Base-by-base conservation (phyloP, 805 yeast species). In the Nakazawaea ambrosiae region DNA sequence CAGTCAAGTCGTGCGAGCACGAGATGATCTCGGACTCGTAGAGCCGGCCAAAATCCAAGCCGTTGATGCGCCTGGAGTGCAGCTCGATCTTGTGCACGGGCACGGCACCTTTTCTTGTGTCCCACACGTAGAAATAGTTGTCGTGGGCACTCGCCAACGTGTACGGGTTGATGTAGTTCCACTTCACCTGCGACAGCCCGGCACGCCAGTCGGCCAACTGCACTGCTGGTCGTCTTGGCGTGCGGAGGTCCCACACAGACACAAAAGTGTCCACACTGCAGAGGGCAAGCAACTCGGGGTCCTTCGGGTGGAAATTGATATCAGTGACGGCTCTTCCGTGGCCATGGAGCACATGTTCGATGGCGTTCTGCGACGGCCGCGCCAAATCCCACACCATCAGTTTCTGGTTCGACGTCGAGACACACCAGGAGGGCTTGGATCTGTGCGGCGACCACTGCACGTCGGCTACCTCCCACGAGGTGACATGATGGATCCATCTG, bases 391-490 rank as follows among this genome's bases (percentile, higher is more conserved):
- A 92, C 4, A 92, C 75, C 52, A 92, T 67, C 1, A 96, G 97
- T 61, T 90, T 90, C 54, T 90, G 98, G 57, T 90, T 92, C 2
- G 95, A 82, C 0, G 97, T 87, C 0, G 96, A 85, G 1, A 90
- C 81, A 30, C 92, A 86, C 95, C 97, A 89, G 5, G 81, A 68
- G 1, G 95, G 90, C 46, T 84, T 85, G 2, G 79, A 70, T 5
- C 72, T 66, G 54, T 92, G 97, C 0, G 97, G 96, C 2, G 94
- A 85, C 97, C 98, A 92, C 57, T 92, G 97, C 2, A 90, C 97
- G 55, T 90, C 97, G 0, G 98, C 96, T 3, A 92, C 98, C 57
- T 92, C 97, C 97, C 97, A 92, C 0, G 95, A 78, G 0, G 97
- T 90, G 25, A 78, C 69, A 53, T 92, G 96, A 39, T 80, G 94